Base-by-base conservation (phyloP, 192 early-diverging fungal genomes). In the Irineochytrium annulatum region DNA sequence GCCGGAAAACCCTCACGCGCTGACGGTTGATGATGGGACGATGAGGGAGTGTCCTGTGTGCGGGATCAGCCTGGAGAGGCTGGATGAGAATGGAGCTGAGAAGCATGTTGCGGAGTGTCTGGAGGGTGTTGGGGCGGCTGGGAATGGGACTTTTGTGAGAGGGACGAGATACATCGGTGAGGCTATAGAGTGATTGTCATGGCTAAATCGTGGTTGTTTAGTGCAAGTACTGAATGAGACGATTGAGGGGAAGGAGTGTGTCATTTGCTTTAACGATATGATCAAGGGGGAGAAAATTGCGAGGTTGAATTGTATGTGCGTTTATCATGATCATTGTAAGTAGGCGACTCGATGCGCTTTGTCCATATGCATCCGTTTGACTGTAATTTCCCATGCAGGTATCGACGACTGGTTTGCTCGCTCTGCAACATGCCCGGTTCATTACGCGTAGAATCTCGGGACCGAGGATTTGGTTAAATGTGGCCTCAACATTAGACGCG, bases 231-330 rank as follows among this genome's bases (percentile, higher is more conserved):
- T 73, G 22, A 66, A 69, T 34, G 72, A 74, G 32, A 52, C 41
- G 33, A 26, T 70, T 2, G 56, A 37, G 3, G 57, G 46, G 16
- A 37, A 83, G 62, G 94, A 97, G 61, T 97, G 94, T 70, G 80
- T 88, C 0, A 97, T 97, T 43, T 97, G 94, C 75, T 92, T 97
- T 77, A 90, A 94, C 56, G 94, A 97, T 4, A 35, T 60, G 49
- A 57, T 34, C 29, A 48, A 63, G 83, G 86, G 86, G 30, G 79
- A 92, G 60, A 73, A 77, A 14, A 86, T 93, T 45, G 89, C 91
- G 0, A 71, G 91, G 1, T 76, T 93, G 66, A 91, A 88, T 55
- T 96, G 93, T 62, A 70, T 96, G 24, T 96, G 93, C 71, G 84
- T 88, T 22, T 96, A 91, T 72, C 93, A 96, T 72, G 75, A 82